A percentile compares a stretch with the other conserved stretches of the same genome.
Evolutionary conservation across 495 filamentous ascomycete species (phyloP).

Genomic region (Neurospora tetrasperma): DNA sequence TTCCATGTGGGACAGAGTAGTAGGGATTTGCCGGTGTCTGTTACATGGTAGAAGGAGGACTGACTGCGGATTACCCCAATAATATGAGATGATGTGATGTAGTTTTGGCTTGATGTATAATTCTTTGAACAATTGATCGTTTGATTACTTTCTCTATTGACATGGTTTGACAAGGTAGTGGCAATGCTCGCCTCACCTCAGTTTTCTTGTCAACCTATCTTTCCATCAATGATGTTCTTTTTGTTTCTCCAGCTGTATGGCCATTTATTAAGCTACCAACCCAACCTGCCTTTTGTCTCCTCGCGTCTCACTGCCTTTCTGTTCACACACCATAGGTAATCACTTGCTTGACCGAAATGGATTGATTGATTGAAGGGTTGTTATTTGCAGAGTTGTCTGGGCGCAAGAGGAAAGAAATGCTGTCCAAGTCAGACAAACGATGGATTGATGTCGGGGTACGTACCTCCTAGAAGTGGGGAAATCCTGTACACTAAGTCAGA

Average conservation of each 20-base stretch:
- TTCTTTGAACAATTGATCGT: background rate
- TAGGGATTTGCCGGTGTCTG: constrained; percentile 23
- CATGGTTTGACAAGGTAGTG: no score
- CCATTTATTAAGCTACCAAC: no score
- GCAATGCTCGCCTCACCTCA: no score
- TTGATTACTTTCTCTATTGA: background rate
- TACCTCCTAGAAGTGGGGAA: background rate
- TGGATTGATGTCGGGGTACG: background rate
- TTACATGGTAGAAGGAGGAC: constrained; percentile 20
- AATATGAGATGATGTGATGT: background rate
- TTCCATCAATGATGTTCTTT: no score
- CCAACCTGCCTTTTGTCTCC: no score
- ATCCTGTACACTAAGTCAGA: background rate
- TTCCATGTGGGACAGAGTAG: constrained; percentile 38
- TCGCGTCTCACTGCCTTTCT: no score
- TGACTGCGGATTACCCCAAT: background rate
- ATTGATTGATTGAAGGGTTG: no score
- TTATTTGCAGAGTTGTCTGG: no score
- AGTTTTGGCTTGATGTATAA: background rate
- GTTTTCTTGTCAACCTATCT: background rate
- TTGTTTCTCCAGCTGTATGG: no score
- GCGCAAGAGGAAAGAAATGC: background rate
- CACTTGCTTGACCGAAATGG: no score
- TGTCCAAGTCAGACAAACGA: background rate
- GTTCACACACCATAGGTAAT: no score